These are phyloP conservation scores for Perkinsus olseni DNA, from an alignment of 169 alveolate species.

Conservation along the genomic window DNA sequence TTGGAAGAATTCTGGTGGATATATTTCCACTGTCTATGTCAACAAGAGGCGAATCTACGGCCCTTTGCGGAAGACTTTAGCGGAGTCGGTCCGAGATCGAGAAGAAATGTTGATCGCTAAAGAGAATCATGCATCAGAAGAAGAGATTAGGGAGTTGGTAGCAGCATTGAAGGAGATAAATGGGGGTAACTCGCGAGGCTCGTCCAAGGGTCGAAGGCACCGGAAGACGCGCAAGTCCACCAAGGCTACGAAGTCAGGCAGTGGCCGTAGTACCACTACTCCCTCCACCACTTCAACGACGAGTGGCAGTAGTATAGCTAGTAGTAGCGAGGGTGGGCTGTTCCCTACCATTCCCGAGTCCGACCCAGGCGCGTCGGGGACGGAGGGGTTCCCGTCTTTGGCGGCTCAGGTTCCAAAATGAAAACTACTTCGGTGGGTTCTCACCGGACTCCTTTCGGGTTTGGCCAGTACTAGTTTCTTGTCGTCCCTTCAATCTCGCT, in stretches of 20 bases:
- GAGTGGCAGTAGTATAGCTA: neutral
- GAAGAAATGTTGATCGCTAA: neutral
- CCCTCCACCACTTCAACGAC: too few relatives aligned
- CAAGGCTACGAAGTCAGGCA: neutral
- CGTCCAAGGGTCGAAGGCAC: neutral
- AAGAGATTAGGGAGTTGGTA: neutral
- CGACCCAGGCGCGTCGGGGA: neutral
- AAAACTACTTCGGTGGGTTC: neutral
- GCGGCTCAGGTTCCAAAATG: neutral
- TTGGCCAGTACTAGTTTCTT: neutral
- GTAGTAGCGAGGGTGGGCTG: neutral
- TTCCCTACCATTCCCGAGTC: neutral
- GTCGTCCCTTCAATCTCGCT: too few relatives aligned
- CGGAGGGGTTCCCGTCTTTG: neutral
- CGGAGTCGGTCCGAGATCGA: neutral
- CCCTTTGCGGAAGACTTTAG: neutral
- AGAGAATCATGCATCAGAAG: neutral
- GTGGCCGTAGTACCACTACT: neutral
- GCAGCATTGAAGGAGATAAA: neutral
- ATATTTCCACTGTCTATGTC: neutral
- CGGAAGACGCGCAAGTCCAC: neutral
- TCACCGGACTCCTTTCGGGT: neutral
- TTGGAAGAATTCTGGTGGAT: neutral
- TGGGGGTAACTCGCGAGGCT: neutral
- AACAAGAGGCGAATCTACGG: neutral